Base-by-base conservation (phyloP, 169 alveolate species). In the Cryptosporidium meleagridis region DNA sequence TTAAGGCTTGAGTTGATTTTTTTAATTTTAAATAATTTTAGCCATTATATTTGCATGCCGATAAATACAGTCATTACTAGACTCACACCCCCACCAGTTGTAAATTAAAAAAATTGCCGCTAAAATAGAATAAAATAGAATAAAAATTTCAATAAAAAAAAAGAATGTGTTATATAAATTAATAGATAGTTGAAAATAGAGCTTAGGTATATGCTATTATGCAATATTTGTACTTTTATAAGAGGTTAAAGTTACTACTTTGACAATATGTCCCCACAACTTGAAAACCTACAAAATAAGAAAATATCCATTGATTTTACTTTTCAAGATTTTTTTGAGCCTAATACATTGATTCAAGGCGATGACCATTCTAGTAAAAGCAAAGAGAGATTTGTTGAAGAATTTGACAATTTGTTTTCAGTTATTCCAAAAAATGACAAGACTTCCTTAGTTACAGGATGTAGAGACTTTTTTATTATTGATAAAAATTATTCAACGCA, bases 231-330 rank as follows among this genome's bases (percentile, higher is more conserved):
- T 31, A 39, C 4, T 65, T 65, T 5, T 18, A 10, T 29, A 12
- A 18, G 33, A 18, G 21, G 10, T 31, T 16, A 67, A 33, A 18
- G 3, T 10, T 16, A 18, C 3, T 4, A 33, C 5, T 67, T 67
- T 67, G 26, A 67, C 33, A 21, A 67, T 12, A 67, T 67, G 48
- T 18, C n/a, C 52, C 18, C 45, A 67, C 9, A 67, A 33, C 33
- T 37, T 31, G 33, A 37, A 67, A 51, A 29, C 62, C 39, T 5
- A 35, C 29, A 69, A 5, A 35, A 67, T 3, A 39, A 69, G 10
- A 69, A 39, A 69, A 69, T 69, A 69, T 69, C 84, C n/a, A 69
- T 69, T 23, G 65, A 69, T 26, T 69, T 69, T 69, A 21, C 58
- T 41, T 12, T 69, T 45, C 37, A 45, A 23, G 84, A 69, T 69